Percentiles rank a stretch among this genome's conserved stretches.
Conservation (phyloP, 345 rosid species). For the Chamaenerion angustifolium region DNA sequence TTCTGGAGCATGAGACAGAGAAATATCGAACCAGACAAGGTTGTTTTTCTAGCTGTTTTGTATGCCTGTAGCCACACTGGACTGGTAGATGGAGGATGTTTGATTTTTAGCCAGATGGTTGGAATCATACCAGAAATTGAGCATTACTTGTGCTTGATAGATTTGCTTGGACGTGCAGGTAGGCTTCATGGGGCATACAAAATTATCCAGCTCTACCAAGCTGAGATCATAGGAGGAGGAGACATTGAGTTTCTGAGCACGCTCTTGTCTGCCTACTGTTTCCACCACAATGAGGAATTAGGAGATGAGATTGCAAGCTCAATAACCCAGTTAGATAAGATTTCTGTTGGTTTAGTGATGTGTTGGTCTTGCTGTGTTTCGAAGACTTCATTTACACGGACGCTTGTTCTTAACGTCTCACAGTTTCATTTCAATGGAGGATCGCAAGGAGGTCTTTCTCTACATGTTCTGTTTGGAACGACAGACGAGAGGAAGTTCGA, state of each 20-base stretch:
- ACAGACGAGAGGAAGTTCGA: too few species aligned
- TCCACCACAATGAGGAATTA: conserved; percentile 30
- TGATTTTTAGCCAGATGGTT: conserved; percentile 33
- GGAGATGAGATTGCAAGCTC: conserved; percentile 35
- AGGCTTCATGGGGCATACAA: conserved; percentile 48
- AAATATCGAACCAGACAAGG: conserved; percentile 35
- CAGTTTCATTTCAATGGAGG: too few species aligned
- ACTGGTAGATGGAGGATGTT: conserved; percentile 38
- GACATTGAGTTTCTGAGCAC: conserved; percentile 49
- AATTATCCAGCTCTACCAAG: conserved; percentile 18
- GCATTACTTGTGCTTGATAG: conserved; percentile 66
- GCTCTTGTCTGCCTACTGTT: conserved; percentile 41
- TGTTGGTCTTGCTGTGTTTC: too few species aligned
- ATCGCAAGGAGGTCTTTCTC: too few species aligned
- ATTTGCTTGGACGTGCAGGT: conserved; percentile 62
- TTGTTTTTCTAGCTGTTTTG: conserved; percentile 52
- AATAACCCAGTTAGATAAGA: conserved; percentile 33
- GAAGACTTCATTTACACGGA: too few species aligned
- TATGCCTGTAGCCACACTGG: conserved; percentile 69
- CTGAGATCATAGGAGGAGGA: conserved; percentile 23
- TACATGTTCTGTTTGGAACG: too few species aligned
- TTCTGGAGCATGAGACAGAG: conserved; percentile 39
- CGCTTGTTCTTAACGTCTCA: too few species aligned
- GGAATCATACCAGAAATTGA: conserved; percentile 31
- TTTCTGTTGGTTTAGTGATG: too few species aligned